phyloP scores from a whole-genome alignment of 2,329 filamentous ascomycete species.

The Talaromyces sp. region DNA sequence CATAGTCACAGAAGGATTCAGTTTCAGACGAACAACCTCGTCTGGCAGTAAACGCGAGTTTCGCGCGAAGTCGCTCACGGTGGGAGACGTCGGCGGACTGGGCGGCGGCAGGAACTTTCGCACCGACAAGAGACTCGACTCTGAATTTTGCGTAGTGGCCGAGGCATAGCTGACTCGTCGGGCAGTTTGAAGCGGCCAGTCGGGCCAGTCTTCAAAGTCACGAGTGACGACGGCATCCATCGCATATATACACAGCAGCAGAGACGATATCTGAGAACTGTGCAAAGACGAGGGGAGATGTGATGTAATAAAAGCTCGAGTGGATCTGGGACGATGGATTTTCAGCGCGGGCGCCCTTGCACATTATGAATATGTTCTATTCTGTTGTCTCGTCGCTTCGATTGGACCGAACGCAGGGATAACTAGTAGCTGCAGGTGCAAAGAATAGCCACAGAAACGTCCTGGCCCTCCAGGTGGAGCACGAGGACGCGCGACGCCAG shows the following conservation, averaged over 20 bases:
- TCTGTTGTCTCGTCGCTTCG: not conserved
- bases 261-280: not conserved
- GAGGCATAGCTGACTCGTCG: slow-evolving; percentile 23
- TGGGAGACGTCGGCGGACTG: slow-evolving; percentile 21
- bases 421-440: not conserved
- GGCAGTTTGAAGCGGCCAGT: slow-evolving; percentile 24
- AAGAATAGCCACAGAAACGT: no score
- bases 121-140: slow-evolving; percentile 24
- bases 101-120: slow-evolving; percentile 21
- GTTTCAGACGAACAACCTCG: slow-evolving; percentile 25
- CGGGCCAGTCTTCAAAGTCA: slow-evolving; percentile 19
- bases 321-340: not conserved
- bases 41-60: slow-evolving; percentile 15
- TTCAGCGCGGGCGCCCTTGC: not conserved
- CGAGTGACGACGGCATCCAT: slow-evolving; percentile 20
- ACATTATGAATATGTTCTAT: not conserved
- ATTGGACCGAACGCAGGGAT: not conserved
- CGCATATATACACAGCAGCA: not conserved
- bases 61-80: slow-evolving; percentile 15
- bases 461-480: not conserved
- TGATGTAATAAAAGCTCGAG: not conserved
- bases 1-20: slow-evolving; percentile 30
- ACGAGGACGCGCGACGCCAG: not conserved
- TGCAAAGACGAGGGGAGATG: not conserved
- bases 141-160: slow-evolving; percentile 21